Percentiles rank a stretch among this genome's conserved stretches.
phyloP scores from a whole-genome alignment of 2,329 filamentous ascomycete species.

The Cladosporium sp. region DNA sequence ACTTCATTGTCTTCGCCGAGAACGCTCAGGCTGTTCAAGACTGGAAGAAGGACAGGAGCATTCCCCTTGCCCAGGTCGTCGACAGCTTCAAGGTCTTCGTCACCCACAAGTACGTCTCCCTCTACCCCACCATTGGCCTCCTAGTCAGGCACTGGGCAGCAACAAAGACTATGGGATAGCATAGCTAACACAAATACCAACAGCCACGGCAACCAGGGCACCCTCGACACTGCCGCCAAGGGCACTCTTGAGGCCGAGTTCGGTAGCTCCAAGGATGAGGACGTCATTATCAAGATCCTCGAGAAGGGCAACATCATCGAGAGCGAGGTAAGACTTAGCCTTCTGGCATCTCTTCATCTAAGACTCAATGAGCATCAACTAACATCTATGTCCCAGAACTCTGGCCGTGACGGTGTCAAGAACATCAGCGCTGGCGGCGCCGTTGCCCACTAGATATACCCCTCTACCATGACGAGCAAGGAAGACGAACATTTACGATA shows the following conservation, averaged over 20 bases:
- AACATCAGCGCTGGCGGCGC: conserved; percentile 45
- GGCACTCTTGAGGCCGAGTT: conserved; percentile 80
- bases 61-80: conserved; percentile 82
- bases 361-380: background rate
- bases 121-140: background rate
- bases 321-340: conserved; percentile 49
- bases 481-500: conserved; percentile 15
- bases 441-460: conserved; percentile 31
- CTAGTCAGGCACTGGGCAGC: background rate
- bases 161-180: background rate
- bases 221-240: conserved; percentile 75
- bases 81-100: conserved; percentile 86
- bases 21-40: conserved; percentile 66
- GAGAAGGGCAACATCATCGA: conserved; percentile 72
- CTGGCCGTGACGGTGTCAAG: conserved; percentile 46
- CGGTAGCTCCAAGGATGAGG: conserved; percentile 75
- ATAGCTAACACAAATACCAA: conserved; percentile 2
- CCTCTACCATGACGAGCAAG: conserved; percentile 17
- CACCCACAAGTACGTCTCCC: conserved; percentile 74
- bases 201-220: conserved; percentile 84
- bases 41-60: conserved; percentile 77
- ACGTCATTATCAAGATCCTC: conserved; percentile 79
- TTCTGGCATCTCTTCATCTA: background rate
- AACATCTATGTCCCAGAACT: conserved; percentile 37
- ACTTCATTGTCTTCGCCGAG: conserved; percentile 69